Evolutionary conservation across 2,329 filamentous ascomycete species (phyloP), one percentile per base, ranked within the genome.

Genomic region (Aspergillus amoenus): DNA sequence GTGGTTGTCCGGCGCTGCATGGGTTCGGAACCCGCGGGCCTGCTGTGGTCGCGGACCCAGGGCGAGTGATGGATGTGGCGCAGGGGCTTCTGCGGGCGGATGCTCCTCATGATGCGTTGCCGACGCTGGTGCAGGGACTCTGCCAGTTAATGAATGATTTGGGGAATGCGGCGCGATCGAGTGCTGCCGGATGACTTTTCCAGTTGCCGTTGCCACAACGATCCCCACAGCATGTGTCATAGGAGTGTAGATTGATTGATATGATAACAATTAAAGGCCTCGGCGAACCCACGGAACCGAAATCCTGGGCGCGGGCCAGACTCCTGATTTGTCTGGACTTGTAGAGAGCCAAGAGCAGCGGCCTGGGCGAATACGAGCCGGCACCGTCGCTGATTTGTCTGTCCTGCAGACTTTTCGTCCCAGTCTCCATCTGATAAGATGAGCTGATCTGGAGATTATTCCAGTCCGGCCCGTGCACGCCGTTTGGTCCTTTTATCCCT

Each of bases 111-210:
- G 68, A 72, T 7, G 64, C 79, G 57, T 84, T 87, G 12, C 82
- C 86, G 0, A 78, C 59, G 5, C 34, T 91, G 44, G 86, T 89
- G 1, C 86, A 88, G 63, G 90, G 89, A 59, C 69, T 90, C 47
- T 82, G 85, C 45, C 80, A 84, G 45, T 72, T 90, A 62, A 82
- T 90, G 62, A 58, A 62, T 11, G 68, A 68, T 46, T 43, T 72
- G 34, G 70, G 69, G 27, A 62, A 56, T 15, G 61, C 61, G 9
- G 61, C 57, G 40, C 54, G 57, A 43, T 53, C 56, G 8, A 12
- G 17, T 34, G 27, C 27, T 21, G 21, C 21, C 21, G 21, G 21
- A 21, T 30, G 27, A 30, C 9, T 11, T 30, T 30, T 11, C 3
- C 9, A 8, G 3, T 30, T 30, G 9, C 27, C 27, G 9, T 8